Evolutionary conservation across 805 yeast genomes (phyloP), one percentile per base, ranked within the genome.

Genomic region (Saccharomycopsis olivae): DNA sequence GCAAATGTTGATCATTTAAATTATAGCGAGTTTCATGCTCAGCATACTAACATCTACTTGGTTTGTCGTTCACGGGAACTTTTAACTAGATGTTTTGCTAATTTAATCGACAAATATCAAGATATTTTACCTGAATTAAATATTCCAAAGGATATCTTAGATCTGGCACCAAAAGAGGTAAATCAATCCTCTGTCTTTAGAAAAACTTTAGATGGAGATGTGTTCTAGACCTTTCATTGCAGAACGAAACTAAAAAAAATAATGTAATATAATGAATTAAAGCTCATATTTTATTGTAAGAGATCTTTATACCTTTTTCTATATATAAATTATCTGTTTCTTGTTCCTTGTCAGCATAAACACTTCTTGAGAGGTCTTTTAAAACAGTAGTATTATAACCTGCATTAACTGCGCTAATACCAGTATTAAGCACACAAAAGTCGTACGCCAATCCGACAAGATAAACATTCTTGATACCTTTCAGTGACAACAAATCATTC

Each of bases 391-490:
- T 76, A 2, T 69, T 56, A 53, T 70, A 86, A 0, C 95, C 95
- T 3, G 61, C 43, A 9, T 55, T 57, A 0, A 68, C 71, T 16
- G 87, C 68, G 41, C 88, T 94, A 18, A 74, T 55, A 0, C 95
- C 86, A 0, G 94, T 78, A 53, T 76, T 68, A 49, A 75, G 60
- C 3, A 89, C 96, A 57, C 97, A 88, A 56, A 64, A 86, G 54
- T 88, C 97, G 47, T 76, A 75, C 0, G 96, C 96, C 16, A 88
- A 51, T 0, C 96, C 97, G 2, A 78, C 89, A 17, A 83, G 68
- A 33, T 66, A 74, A 1, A 87, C 86, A 31, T 75, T 70, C 2
- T 70, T 66, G 32, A 85, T 73, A 0, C 56, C 59, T 29, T 68
- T 54, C 1, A 28, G 51, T 19, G 53, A 56, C 46, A 88, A 64